A percentile compares a stretch with the other conserved stretches of the same genome.
Conservation (phyloP, 1,284 basidiomycete genomes). For the Rhodotorula sp. region DNA sequence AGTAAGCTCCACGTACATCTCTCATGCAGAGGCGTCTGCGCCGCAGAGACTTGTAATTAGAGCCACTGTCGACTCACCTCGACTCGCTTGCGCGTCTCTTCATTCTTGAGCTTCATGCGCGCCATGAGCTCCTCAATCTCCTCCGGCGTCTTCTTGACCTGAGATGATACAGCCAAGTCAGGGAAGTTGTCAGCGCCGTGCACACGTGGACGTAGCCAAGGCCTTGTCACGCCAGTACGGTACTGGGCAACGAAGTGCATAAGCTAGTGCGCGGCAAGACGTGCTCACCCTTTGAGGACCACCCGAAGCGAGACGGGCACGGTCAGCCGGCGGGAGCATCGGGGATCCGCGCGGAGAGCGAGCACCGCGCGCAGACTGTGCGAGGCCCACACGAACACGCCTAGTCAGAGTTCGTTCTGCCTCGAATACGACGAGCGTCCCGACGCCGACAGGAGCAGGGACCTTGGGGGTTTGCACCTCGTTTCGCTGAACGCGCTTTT, state of each 20-base stretch:
- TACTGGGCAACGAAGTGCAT: too few relatives aligned
- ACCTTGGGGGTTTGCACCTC: not conserved
- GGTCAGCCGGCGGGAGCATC: not conserved
- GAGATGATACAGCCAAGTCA: not conserved
- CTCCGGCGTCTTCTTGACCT: conserved; percentile 35
- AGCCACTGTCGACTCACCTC: conserved; percentile 5
- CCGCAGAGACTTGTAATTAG: too few relatives aligned
- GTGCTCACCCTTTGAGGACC: not conserved
- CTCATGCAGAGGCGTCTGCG: too few relatives aligned
- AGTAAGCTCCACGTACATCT: too few relatives aligned
- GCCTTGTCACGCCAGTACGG: too few relatives aligned
- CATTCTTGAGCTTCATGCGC: conserved; percentile 38
- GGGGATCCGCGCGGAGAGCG: not conserved
- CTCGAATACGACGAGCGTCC: not conserved
- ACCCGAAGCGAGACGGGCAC: conserved; percentile 2
- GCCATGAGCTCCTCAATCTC: conserved; percentile 41
- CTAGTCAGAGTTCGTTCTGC: not conserved
- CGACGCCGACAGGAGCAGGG: not conserved
- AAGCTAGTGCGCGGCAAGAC: not conserved
- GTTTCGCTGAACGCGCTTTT: not conserved
- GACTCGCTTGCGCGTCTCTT: conserved; percentile 7
- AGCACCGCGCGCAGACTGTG: not conserved
- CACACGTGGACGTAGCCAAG: too few relatives aligned
- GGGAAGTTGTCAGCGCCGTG: too few relatives aligned
- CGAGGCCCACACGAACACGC: too few relatives aligned